Evolutionary conservation across 78 protist genomes (phyloP).

Genomic region (slime mould (Dictyostelium discoideum)): DNA sequence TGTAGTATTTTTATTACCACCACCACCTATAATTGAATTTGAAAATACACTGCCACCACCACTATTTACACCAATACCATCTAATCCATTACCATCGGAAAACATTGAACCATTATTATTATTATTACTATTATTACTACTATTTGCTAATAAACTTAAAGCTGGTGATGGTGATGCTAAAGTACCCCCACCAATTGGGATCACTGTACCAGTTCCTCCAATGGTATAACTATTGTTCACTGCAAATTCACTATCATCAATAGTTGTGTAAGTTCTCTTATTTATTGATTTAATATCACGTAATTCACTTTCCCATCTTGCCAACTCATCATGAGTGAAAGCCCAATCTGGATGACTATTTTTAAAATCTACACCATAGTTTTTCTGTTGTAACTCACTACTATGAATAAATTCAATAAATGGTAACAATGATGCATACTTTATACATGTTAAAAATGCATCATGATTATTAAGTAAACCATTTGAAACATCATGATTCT

Average conservation of each 20-base stretch:
- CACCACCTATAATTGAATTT: background rate
- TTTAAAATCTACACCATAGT: background rate
- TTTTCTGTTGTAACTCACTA: background rate
- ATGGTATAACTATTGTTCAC: background rate
- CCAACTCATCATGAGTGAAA: slow-evolving; percentile 21
- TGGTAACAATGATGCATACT: slow-evolving; percentile 53
- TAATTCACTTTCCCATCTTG: slow-evolving; percentile 58
- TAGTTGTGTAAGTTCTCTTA: background rate
- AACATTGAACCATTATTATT: background rate
- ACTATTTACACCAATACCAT: background rate
- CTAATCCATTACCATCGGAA: background rate
- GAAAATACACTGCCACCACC: background rate
- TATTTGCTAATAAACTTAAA: slow-evolving; percentile 1
- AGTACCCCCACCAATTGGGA: background rate
- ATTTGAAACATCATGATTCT: slow-evolving; percentile 64
- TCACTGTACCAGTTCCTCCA: background rate
- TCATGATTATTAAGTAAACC: slow-evolving; percentile 32
- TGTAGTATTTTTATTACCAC: background rate
- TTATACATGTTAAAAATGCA: slow-evolving; percentile 65
- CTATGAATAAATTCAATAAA: slow-evolving; percentile 36
- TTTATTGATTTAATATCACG: slow-evolving; percentile 29
- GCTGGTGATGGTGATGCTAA: background rate
- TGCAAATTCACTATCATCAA: slow-evolving; percentile 25
- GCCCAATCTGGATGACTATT: slow-evolving; percentile 34
- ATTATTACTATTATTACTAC: background rate